These are phyloP conservation scores for Elongisporangium undulatum DNA, from an alignment of 352 stramenopile species.

Conservation along the genomic window DNA sequence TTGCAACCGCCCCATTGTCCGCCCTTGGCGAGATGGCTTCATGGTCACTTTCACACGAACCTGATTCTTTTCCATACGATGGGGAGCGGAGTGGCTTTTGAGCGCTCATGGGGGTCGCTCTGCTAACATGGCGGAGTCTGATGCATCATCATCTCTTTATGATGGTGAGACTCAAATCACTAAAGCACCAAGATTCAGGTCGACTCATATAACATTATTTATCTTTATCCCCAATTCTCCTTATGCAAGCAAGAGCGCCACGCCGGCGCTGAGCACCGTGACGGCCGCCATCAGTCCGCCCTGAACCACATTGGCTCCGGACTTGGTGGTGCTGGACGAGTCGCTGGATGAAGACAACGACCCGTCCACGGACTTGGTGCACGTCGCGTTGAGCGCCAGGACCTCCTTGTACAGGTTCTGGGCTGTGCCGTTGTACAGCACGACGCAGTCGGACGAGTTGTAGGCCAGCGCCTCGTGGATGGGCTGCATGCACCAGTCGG, in stretches of 20 bases:
- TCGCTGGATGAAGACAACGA: neutral
- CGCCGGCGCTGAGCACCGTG: neutral
- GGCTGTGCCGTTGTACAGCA: constrained; percentile 31
- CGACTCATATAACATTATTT: neutral
- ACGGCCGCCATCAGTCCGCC: neutral
- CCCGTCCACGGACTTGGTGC: constrained; percentile 15
- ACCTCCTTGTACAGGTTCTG: constrained; percentile 39
- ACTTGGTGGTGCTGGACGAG: neutral
- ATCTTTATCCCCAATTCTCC: neutral
- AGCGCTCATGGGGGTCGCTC: neutral
- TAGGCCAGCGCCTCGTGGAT: constrained; percentile 40
- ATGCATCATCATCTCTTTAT: neutral
- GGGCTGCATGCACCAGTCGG: constrained; percentile 43
- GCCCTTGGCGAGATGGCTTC: neutral
- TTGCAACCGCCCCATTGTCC: neutral
- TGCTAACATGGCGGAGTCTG: neutral
- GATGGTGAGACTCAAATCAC: neutral
- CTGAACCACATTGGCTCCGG: neutral
- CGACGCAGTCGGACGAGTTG: constrained; percentile 31
- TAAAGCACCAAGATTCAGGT: neutral
- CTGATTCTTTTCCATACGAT: neutral
- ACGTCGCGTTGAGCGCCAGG: constrained; percentile 38
- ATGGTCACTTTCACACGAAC: neutral
- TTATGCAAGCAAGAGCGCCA: neutral
- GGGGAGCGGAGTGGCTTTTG: neutral